Evolutionary conservation across 352 stramenopile species (phyloP).

Genomic region (Pythium myriotylum): DNA sequence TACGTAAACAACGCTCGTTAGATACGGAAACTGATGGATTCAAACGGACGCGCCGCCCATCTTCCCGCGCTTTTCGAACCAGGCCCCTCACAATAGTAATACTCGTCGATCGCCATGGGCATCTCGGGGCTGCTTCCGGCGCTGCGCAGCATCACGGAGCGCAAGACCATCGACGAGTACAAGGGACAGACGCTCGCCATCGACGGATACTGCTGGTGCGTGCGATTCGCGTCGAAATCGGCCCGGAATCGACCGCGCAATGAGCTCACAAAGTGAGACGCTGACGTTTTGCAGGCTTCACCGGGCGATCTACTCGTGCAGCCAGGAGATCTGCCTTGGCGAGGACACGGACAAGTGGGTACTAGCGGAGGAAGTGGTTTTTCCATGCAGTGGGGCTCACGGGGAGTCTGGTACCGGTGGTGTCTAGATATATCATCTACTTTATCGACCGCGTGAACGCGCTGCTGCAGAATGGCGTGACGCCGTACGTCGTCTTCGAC

Average conservation of each 20-base stretch:
- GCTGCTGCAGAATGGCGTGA: constrained; percentile 82
- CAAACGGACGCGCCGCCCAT: constrained; percentile 11
- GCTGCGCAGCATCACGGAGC: constrained; percentile 74
- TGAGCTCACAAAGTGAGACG: background rate
- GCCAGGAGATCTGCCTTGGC: constrained; percentile 77
- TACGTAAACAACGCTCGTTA: constrained; percentile 18
- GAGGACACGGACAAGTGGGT: constrained; percentile 53
- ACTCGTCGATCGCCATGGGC: constrained; percentile 31
- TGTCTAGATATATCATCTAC: constrained; percentile 77
- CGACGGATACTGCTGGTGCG: constrained; percentile 80
- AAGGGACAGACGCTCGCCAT: constrained; percentile 68
- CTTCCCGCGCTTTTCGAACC: constrained; percentile 1
- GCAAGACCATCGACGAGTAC: constrained; percentile 79
- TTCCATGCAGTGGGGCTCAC: constrained; percentile 41
- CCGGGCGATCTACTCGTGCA: constrained; percentile 84
- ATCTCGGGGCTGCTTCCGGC: constrained; percentile 44
- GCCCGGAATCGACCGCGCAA: constrained; percentile 3
- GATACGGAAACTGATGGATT: background rate
- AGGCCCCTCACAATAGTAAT: background rate
- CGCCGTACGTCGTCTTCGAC: constrained; percentile 93
- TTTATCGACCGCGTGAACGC: constrained; percentile 88
- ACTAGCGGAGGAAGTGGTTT: no score
- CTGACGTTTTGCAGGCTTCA: constrained; percentile 64
- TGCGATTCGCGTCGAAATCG: constrained; percentile 7
- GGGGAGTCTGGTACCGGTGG: background rate